A percentile compares a stretch with the other conserved stretches of the same genome.
These are phyloP conservation scores for Hansenula lynferdii DNA, from an alignment of 1,139 yeast genomes.

Conservation along the genomic window DNA sequence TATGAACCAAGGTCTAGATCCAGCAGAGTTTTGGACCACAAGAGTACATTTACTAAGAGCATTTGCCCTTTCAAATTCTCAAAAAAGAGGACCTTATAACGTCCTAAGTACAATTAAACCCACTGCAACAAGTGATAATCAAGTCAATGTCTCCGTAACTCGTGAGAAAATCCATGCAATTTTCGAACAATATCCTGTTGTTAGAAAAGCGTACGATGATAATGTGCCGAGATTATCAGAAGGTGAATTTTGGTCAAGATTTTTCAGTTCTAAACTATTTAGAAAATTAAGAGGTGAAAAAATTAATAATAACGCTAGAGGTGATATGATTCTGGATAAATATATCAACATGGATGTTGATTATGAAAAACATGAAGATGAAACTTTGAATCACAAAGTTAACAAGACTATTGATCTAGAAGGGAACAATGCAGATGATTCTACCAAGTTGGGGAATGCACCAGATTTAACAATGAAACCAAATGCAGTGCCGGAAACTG, in stretches of 20 bases:
- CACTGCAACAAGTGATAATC: constrained; percentile 83
- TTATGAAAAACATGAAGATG: constrained; percentile 33
- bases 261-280: constrained; percentile 84
- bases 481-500: constrained; percentile 52
- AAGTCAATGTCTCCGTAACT: constrained; percentile 88
- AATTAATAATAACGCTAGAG: constrained; percentile 67
- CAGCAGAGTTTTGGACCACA: constrained; percentile 85
- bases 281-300: constrained; percentile 88
- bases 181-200: constrained; percentile 89
- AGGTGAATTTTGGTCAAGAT: constrained; percentile 96
- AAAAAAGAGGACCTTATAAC: constrained; percentile 89
- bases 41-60: constrained; percentile 78
- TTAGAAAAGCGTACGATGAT: constrained; percentile 85
- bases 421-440: constrained; percentile 79
- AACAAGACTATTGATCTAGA: constrained; percentile 65
- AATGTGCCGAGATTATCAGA: constrained; percentile 86
- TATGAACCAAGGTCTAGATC: constrained; percentile 69
- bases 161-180: constrained; percentile 87
- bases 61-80: constrained; percentile 77
- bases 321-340: constrained; percentile 81
- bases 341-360: constrained; percentile 64
- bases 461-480: constrained; percentile 91
- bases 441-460: constrained; percentile 69
- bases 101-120: constrained; percentile 93
- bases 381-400: constrained; percentile 35